Conservation (phyloP, 1,284 basidiomycete genomes). For the Chiua sp. region DNA sequence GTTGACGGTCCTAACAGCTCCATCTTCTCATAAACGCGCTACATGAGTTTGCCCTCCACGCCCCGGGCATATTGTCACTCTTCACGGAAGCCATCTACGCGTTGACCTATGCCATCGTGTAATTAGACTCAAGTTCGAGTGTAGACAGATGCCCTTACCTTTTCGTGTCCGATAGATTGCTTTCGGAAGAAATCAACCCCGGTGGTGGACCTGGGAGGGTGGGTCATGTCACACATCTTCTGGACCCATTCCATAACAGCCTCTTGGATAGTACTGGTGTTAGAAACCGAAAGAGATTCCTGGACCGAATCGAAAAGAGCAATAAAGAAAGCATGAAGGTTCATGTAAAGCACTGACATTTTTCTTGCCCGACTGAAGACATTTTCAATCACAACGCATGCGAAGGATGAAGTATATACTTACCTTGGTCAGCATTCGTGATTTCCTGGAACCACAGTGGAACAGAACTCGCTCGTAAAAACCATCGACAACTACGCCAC, state of each 20-base stretch:
- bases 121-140: not conserved
- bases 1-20: too few species aligned
- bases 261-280: not conserved
- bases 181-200: not conserved
- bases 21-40: too few species aligned
- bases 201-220: not conserved
- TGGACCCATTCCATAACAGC: not conserved
- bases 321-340: conserved; percentile 11
- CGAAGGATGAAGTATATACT: not conserved
- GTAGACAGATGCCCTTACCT: not conserved
- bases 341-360: not conserved
- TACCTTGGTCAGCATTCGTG: not conserved
- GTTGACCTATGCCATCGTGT: not conserved
- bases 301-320: conserved; percentile 15
- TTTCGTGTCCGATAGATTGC: not conserved
- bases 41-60: too few species aligned
- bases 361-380: not conserved
- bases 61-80: too few species aligned
- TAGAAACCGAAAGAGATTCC: not conserved
- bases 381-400: not conserved
- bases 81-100: too few species aligned
- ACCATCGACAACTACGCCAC: not conserved
- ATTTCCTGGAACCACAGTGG: not conserved
- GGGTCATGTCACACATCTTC: conserved; percentile 5
- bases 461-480: not conserved